Conservation (phyloP, 331 rosid genomes). For the Rhamnella rubrinervis region DNA sequence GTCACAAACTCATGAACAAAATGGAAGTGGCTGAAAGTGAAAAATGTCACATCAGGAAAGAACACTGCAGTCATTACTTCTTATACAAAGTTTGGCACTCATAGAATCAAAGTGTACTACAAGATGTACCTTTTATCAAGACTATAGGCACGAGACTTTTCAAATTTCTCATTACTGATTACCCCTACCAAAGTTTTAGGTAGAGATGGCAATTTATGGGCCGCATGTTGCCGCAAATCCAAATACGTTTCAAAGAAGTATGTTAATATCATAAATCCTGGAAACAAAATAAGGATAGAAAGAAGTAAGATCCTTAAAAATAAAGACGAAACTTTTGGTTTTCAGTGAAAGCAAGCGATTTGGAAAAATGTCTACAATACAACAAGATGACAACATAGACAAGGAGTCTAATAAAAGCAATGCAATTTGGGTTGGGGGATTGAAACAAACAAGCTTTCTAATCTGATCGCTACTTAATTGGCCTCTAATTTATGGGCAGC, state of each 20-base stretch:
- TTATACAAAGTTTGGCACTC: constrained; percentile 3
- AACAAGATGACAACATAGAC: not conserved
- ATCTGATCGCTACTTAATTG: not conserved
- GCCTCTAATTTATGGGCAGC: not conserved
- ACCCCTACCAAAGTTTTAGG: constrained; percentile 90
- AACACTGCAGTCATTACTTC: not conserved
- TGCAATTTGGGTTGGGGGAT: not conserved
- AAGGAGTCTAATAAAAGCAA: not conserved
- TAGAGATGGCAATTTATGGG: constrained; percentile 78
- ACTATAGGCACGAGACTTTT: constrained; percentile 87
- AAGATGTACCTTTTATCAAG: constrained; percentile 81
- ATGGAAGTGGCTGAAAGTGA: constrained; percentile 72
- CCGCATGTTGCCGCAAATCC: constrained; percentile 85
- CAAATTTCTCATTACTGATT: constrained; percentile 89
- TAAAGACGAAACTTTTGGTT: not conserved
- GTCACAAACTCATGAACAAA: constrained; percentile 88
- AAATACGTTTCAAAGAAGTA: constrained; percentile 83
- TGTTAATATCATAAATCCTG: constrained; percentile 92
- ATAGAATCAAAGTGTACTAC: constrained; percentile 13
- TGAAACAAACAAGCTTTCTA: not conserved
- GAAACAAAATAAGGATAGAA: not conserved
- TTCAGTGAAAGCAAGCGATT: not conserved
- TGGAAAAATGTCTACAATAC: not conserved
- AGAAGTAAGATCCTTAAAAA: not conserved
- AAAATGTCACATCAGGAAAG: constrained; percentile 24